These are phyloP conservation scores for Fusarium humuli DNA, from an alignment of 2,329 filamentous ascomycete genomes.

Conservation along the genomic window DNA sequence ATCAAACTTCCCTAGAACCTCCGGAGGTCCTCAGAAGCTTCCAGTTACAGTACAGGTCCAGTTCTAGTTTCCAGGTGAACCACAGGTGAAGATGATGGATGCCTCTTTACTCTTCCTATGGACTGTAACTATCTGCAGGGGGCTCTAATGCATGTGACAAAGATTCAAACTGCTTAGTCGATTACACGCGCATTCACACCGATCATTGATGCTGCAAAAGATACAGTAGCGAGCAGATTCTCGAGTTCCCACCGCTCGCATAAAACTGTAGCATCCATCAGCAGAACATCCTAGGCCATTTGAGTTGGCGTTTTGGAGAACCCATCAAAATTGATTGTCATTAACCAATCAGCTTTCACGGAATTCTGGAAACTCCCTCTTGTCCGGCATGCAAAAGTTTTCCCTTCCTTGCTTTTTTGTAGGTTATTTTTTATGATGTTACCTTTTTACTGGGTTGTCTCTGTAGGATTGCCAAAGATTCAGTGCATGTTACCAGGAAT, in stretches of 20 bases:
- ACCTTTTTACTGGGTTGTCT: conserved; percentile 16
- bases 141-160: conserved; percentile 31
- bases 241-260: conserved; percentile 27
- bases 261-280: conserved; percentile 25
- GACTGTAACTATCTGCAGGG: conserved; percentile 8
- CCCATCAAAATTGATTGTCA: conserved; percentile 29
- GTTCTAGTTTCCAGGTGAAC: neutral
- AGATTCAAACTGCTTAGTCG: conserved; percentile 30
- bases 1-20: conserved; percentile 29
- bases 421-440: neutral
- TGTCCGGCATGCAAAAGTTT: conserved; percentile 26
- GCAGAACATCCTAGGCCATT: conserved; percentile 22
- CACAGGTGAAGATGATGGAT: conserved; percentile 21
- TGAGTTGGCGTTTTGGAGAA: conserved; percentile 31
- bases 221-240: conserved; percentile 9
- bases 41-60: conserved; percentile 1
- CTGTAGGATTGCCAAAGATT: conserved; percentile 5
- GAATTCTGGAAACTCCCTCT: conserved; percentile 31
- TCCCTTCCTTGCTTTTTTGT: conserved; percentile 30
- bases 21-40: conserved; percentile 18
- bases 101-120: conserved; percentile 3
- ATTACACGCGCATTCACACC: conserved; percentile 35
- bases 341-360: conserved; percentile 34
- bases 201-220: conserved; percentile 31
- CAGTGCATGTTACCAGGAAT: neutral